These are phyloP conservation scores for Magnolia sinica DNA, from an alignment of 164 flowering plant species.

Conservation along the genomic window DNA sequence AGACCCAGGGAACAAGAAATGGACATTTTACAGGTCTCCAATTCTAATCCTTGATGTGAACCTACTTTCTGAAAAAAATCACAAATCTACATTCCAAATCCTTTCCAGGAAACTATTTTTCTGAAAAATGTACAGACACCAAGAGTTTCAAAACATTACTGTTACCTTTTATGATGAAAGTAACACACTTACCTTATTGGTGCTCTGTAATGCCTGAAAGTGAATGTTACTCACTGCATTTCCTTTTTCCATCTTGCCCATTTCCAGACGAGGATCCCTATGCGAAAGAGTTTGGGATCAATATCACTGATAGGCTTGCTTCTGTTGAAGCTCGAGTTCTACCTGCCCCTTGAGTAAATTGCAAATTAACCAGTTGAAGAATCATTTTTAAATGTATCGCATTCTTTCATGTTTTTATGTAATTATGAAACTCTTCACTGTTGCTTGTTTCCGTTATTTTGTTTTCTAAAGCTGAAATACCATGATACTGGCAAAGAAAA, in stretches of 20 bases:
- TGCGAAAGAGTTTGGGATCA: slow-evolving; percentile 62
- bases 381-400: neutral
- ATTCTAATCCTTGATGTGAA: neutral
- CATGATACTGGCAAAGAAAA: slow-evolving; percentile 64
- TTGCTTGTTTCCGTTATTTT: neutral
- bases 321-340: slow-evolving; percentile 67
- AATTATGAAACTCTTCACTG: neutral
- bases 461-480: slow-evolving; percentile 46
- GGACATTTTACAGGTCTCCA: slow-evolving; percentile 46
- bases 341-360: slow-evolving; percentile 68
- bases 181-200: neutral
- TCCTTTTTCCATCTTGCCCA: neutral
- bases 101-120: neutral
- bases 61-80: neutral
- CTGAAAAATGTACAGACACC: neutral
- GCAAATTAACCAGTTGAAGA: slow-evolving; percentile 3
- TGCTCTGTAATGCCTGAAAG: neutral
- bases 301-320: slow-evolving; percentile 42
- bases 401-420: neutral
- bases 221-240: neutral
- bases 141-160: neutral
- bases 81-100: neutral
- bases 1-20: slow-evolving; percentile 49
- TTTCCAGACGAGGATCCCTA: slow-evolving; percentile 53
- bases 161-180: too few relatives aligned